Conservation (phyloP, 1,284 basidiomycete species). For the Irpex sp. region DNA sequence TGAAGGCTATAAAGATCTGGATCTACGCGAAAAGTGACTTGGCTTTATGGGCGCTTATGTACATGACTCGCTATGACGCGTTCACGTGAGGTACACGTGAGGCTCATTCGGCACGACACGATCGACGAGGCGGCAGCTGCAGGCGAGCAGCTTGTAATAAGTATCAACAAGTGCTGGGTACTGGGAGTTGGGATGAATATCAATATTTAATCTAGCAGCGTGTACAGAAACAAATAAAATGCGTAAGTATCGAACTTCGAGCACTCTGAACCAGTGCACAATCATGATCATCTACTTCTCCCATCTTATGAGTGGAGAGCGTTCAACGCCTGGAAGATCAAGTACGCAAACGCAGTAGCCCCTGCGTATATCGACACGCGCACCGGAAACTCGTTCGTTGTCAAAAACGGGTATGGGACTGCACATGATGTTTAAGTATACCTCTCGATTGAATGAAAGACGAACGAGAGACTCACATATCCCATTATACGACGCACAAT, state of each 20-base stretch:
- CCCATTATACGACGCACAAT: conserved; percentile 60
- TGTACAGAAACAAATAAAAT: too few relatives aligned
- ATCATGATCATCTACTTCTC: too few relatives aligned
- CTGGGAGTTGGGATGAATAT: too few relatives aligned
- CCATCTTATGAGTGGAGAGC: conserved; percentile 29
- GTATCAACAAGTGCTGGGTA: too few relatives aligned
- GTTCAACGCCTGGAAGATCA: conserved; percentile 58
- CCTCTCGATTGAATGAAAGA: too few relatives aligned
- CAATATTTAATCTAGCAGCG: too few relatives aligned
- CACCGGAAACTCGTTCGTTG: conserved; percentile 45
- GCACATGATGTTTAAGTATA: neutral
- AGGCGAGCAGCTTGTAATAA: too few relatives aligned
- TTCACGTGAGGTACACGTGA: neutral
- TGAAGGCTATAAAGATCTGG: too few relatives aligned
- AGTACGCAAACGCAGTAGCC: conserved; percentile 48
- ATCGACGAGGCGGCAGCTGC: too few relatives aligned
- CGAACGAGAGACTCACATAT: conserved; percentile 45
- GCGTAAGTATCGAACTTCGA: too few relatives aligned
- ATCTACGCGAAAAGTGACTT: neutral
- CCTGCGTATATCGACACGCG: conserved; percentile 62
- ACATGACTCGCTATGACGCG: neutral
- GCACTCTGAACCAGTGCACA: too few relatives aligned
- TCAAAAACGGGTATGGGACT: conserved; percentile 86
- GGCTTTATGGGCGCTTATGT: neutral
- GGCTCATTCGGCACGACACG: too few relatives aligned